phyloP scores from a whole-genome alignment of 768 basidiomycete genomes.

The Lactifluus piperatus region DNA sequence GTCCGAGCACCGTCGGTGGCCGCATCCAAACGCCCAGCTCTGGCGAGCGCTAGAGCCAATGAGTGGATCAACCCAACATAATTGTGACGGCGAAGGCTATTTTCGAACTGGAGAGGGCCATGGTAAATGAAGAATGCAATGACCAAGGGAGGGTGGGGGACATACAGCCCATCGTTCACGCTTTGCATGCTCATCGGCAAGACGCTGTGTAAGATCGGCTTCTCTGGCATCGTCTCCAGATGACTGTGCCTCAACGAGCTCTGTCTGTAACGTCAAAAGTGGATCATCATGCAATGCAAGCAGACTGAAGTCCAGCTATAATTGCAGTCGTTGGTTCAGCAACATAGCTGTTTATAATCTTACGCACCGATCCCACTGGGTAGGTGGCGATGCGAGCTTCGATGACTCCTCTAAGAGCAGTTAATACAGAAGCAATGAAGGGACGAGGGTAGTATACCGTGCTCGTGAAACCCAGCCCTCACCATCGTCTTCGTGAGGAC shows the following conservation, averaged over 20 bases:
- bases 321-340: background rate
- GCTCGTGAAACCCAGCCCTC: constrained; percentile 84
- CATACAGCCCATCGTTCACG: constrained; percentile 77
- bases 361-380: constrained; percentile 74
- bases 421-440: constrained; percentile 13
- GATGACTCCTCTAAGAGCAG: constrained; percentile 59
- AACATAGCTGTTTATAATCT: background rate
- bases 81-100: constrained; percentile 79
- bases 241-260: constrained; percentile 41
- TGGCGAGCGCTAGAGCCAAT: constrained; percentile 64
- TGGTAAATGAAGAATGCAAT: constrained; percentile 1
- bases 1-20: constrained; percentile 40
- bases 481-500: constrained; percentile 51
- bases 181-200: constrained; percentile 63
- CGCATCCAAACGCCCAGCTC: constrained; percentile 49
- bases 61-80: constrained; percentile 76
- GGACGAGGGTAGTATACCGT: constrained; percentile 36
- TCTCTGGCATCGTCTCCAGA: constrained; percentile 29
- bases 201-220: constrained; percentile 44
- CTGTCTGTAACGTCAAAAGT: constrained; percentile 54
- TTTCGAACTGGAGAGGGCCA: constrained; percentile 57
- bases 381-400: constrained; percentile 87
- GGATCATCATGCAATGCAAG: constrained; percentile 82
- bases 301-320: constrained; percentile 84
- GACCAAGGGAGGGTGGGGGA: constrained; percentile 23